Percentiles rank a stretch among this genome's conserved stretches.
These are phyloP conservation scores for Pyronema domesticum DNA, from an alignment of 495 filamentous ascomycete species.

Conservation along the genomic window DNA sequence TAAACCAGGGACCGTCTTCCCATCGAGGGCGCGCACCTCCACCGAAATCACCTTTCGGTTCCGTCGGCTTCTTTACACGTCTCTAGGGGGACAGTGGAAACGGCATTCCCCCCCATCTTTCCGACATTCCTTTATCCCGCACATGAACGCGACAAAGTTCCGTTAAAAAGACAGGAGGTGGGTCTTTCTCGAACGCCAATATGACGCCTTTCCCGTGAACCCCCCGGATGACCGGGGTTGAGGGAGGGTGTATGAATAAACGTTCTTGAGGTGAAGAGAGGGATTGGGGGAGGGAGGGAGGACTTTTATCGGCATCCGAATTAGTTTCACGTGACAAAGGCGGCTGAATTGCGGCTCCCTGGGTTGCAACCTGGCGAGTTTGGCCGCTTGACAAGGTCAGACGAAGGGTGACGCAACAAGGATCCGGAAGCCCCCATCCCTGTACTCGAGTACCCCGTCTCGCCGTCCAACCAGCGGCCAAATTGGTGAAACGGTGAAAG, in stretches of 20 bases:
- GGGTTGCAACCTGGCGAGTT: not conserved
- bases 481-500: slow-evolving; percentile 5
- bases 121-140: not conserved
- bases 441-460: too few relatives aligned
- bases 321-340: not conserved
- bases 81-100: slow-evolving; percentile 5
- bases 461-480: not conserved
- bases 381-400: too few relatives aligned
- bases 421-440: too few relatives aligned
- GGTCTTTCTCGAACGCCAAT: slow-evolving; percentile 24
- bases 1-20: not conserved
- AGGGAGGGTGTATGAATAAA: slow-evolving; percentile 20
- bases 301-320: not conserved
- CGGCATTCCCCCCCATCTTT: slow-evolving; percentile 6
- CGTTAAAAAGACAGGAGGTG: not conserved
- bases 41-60: slow-evolving; percentile 9
- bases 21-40: not conserved
- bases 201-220: slow-evolving; percentile 8
- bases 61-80: not conserved
- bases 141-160: not conserved
- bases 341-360: not conserved
- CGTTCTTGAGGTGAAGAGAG: slow-evolving; percentile 9
- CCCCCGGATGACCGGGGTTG: slow-evolving; percentile 6
- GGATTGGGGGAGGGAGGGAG: not conserved
- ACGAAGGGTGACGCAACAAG: too few relatives aligned